These are phyloP conservation scores for Stephania cephalantha DNA, from an alignment of 164 flowering plant species.

Conservation along the genomic window DNA sequence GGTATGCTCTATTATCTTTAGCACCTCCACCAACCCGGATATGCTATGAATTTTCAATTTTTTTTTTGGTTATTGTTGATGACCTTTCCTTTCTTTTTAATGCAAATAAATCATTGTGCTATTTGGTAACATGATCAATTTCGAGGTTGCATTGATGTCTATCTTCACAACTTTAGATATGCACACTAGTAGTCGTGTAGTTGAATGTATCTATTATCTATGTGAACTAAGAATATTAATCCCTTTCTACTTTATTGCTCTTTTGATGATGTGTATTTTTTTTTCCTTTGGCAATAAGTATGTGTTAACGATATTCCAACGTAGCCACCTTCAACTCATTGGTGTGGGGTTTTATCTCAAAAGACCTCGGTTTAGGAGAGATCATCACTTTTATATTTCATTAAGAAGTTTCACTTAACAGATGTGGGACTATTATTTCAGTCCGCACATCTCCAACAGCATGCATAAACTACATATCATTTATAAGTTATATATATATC, in stretches of 20 bases:
- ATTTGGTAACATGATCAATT: neutral
- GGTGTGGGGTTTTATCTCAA: too few relatives aligned
- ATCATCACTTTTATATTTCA: too few relatives aligned
- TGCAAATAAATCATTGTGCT: neutral
- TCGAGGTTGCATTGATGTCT: too few relatives aligned
- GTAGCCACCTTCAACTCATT: too few relatives aligned
- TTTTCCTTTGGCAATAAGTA: neutral
- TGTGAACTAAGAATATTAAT: neutral
- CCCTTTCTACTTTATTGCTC: neutral
- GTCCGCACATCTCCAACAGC: too few relatives aligned
- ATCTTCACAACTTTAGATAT: too few relatives aligned
- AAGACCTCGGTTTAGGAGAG: too few relatives aligned
- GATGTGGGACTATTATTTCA: too few relatives aligned
- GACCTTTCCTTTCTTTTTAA: neutral
- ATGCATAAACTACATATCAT: neutral
- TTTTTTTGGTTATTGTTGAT: neutral
- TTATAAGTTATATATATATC: neutral
- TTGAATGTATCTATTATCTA: neutral
- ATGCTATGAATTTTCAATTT: slow-evolving; percentile 2
- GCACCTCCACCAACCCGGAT: neutral
- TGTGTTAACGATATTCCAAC: too few relatives aligned
- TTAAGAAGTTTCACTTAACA: too few relatives aligned
- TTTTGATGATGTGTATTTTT: neutral
- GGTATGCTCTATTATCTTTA: slow-evolving; percentile 39
- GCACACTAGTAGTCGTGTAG: too few relatives aligned